phyloP scores from a whole-genome alignment of 2,329 filamentous ascomycete genomes.

The Hypoxylon sp. region DNA sequence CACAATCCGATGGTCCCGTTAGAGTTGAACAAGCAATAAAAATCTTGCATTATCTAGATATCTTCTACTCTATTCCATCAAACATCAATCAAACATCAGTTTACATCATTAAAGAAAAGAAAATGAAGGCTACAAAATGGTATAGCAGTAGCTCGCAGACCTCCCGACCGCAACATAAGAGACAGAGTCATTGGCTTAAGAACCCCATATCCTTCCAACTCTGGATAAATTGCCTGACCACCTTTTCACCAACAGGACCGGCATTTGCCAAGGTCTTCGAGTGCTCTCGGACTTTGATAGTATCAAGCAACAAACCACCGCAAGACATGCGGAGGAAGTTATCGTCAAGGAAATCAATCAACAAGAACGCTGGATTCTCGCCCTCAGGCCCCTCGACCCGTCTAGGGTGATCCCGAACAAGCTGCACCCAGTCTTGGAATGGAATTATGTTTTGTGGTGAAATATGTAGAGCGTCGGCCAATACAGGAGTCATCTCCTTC shows the following conservation, averaged over 20 bases:
- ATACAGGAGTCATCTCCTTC: conserved; percentile 45
- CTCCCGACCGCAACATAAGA: conserved; percentile 5
- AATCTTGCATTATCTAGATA: conserved; percentile 15
- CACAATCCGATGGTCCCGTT: neutral
- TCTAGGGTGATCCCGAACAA: conserved; percentile 45
- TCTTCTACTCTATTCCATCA: conserved; percentile 12
- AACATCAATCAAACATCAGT: conserved; percentile 8
- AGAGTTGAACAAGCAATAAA: conserved; percentile 9
- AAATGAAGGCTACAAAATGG: conserved; percentile 25
- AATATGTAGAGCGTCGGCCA: conserved; percentile 48
- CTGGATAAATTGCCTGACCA: conserved; percentile 44
- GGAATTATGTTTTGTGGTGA: conserved; percentile 43
- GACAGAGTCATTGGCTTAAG: conserved; percentile 34
- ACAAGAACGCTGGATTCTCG: conserved; percentile 50
- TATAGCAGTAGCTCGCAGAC: conserved; percentile 10
- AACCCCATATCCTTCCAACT: conserved; percentile 50
- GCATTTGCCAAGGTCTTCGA: conserved; percentile 45
- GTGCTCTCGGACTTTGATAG: conserved; percentile 47
- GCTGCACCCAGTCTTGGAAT: conserved; percentile 51
- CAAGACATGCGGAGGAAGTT: conserved; percentile 54
- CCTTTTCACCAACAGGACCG: conserved; percentile 44
- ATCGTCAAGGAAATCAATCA: conserved; percentile 53
- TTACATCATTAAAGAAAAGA: conserved; percentile 17
- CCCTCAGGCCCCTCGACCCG: conserved; percentile 33
- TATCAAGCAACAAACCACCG: conserved; percentile 52